Evolutionary conservation across 2,329 filamentous ascomycete species (phyloP), one percentile per base, ranked within the genome.

Genomic region (Fusarium fujikuroi): DNA sequence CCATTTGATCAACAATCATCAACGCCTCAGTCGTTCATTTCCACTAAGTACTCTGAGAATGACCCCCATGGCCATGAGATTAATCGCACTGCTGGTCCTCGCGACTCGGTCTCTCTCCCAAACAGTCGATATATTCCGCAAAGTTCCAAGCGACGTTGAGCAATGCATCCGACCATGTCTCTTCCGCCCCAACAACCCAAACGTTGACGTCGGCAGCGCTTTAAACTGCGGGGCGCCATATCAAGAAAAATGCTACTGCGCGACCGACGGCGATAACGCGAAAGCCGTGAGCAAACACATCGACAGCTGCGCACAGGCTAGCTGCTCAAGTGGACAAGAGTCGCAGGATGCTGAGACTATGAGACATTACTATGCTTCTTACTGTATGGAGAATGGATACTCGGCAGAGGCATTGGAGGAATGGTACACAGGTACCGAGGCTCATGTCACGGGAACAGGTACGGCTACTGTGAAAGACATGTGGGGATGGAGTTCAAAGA

Each of bases 161-260:
- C 47, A 65, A 30, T 67, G 64, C 34, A 25, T 66, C 3, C 36
- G 40, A 9, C 64, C 61, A 12, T 67, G 64, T 25, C 64, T 67
- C 9, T 67, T 50, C 12, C 61, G 63, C 0, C 63, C 63, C 19
- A 40, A 53, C 19, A 66, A 66, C 34, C 12, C 46, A 2, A 50
- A 66, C 16, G 37, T 16, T 1, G 64, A 67, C 7, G 15, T 53
- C 3, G 62, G 64, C 3, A 30, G n/a, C 28, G 39, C 25, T 1
- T 23, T 67, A 3, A 25, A 53, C 10, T 67, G 64, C 10, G 21
- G n/a, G 3, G n/a, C 18, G 6, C 64, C 64, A 7, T 67, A 67
- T 4, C 10, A n/a, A 4, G 28, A 60, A 7, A 10, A 28, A 6
- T 67, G 64, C 16, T 67, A 60, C 25, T 67, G 61, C 42, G 37